phyloP scores from a whole-genome alignment of 2,329 filamentous ascomycete species.

The Exserohilum turcica region DNA sequence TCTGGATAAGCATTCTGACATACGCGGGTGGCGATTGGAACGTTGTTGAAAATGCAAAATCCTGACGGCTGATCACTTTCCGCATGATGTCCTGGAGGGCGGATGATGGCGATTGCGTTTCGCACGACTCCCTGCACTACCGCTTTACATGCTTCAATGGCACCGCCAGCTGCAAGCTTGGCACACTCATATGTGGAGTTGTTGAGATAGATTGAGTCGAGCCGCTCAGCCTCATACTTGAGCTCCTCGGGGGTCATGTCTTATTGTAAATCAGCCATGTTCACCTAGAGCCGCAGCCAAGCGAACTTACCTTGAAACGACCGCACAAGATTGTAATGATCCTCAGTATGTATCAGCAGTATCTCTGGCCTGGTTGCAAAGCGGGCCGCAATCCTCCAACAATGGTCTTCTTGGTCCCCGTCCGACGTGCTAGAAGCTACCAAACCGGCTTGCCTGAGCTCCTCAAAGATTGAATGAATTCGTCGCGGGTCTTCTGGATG shows the following conservation, averaged over 20 bases:
- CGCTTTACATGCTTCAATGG: conserved; percentile 94
- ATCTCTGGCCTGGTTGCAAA: conserved; percentile 81
- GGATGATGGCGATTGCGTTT: conserved; percentile 93
- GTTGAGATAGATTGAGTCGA: conserved; percentile 64
- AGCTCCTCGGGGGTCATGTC: conserved; percentile 64
- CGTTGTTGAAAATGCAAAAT: conserved; percentile 98
- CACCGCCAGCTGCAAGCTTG: conserved; percentile 83
- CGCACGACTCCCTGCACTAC: conserved; percentile 83
- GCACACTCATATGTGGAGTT: conserved; percentile 80
- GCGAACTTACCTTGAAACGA: conserved; percentile 53
- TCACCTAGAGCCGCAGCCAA: conserved; percentile 11
- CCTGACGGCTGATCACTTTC: conserved; percentile 86
- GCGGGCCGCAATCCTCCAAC: conserved; percentile 75
- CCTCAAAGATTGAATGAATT: conserved; percentile 91
- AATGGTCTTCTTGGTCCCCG: conserved; percentile 55
- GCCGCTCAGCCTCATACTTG: conserved; percentile 64
- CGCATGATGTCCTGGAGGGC: conserved; percentile 93
- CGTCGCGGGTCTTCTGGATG: conserved; percentile 94
- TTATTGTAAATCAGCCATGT: conserved; percentile 20
- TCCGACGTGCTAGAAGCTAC: conserved; percentile 65
- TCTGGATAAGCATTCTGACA: conserved; percentile 83
- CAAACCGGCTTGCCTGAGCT: conserved; percentile 80
- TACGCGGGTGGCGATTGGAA: conserved; percentile 86
- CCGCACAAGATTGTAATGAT: conserved; percentile 80
- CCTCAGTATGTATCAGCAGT: conserved; percentile 74